Base-by-base conservation (phyloP, 2,329 filamentous ascomycete species). In the Aureobasidium sp. region DNA sequence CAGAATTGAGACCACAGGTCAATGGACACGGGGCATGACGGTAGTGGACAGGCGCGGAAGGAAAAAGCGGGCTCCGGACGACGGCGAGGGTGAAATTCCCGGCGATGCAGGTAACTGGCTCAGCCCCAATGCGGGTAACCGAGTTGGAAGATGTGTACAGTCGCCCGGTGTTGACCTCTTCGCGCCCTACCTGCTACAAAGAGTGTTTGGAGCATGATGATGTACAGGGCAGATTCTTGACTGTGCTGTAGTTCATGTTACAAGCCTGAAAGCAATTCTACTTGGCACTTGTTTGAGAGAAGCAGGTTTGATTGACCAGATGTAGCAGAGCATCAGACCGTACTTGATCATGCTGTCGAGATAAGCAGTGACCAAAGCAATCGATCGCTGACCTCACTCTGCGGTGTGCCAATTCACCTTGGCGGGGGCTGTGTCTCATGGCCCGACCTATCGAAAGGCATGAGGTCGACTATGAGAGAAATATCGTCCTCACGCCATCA, bases 21-120 rank as follows among this genome's bases (percentile, higher is more conserved):
- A 97, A 73, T 98, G 93, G 93, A 95, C 90, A 40, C 78, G 88
- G 54, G 91, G 93, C 1, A 90, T 93, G 84, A 90, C 90, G 64
- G 78, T 97, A 27, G 75, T 90, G 35, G 93, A 98, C 73, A 77
- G 82, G 30, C 79, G 93, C 39, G 70, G 72, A 32, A 71, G 81
- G 51, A 74, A 71, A 57, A 80, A 81, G 64, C 75, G 71, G 66
- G 56, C 71, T 67, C 51, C 70, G 63, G 56, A 68, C 6, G 68
- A 62, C 19, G 68, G 76, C 47, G 76, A 77, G 19, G 72, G 75
- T 39, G 78, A 79, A 59, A 77, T 83, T 25, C 76, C 83, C 0
- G 86, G 84, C 35, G 91, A 97, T 67, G 75, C 82, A 69, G 66
- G 56, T 11, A 74, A 84, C 49, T 97, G 93, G 93, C 68, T 93